Evolutionary conservation across 495 filamentous ascomycete species (phyloP).

Genomic region (Aspergillus baeticus): DNA sequence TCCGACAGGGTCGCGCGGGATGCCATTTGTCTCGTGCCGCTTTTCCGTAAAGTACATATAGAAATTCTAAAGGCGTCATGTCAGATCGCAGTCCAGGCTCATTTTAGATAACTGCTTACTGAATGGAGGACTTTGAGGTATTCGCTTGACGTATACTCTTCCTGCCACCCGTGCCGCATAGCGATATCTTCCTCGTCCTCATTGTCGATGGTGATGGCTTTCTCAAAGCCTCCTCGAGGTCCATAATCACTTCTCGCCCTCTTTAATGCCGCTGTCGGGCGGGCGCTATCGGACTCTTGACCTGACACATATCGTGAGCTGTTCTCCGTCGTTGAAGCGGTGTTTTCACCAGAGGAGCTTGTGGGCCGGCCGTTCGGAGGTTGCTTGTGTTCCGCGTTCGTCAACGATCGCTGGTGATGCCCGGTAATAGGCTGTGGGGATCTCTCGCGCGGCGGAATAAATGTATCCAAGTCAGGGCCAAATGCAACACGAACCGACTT

Average conservation of each 20-base stretch:
- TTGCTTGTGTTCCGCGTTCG: conserved; percentile 33
- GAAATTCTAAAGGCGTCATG: conserved; percentile 51
- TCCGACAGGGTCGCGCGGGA: conserved; percentile 66
- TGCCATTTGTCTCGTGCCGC: conserved; percentile 92
- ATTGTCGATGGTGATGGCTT: conserved; percentile 19
- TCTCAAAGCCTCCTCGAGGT: conserved; percentile 41
- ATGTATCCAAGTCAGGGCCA: conserved; percentile 43
- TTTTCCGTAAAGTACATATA: conserved; percentile 99
- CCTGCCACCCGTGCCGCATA: conserved; percentile 63
- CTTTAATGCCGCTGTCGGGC: conserved; percentile 57
- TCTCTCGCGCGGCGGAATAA: conserved; percentile 41
- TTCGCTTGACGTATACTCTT: conserved; percentile 58
- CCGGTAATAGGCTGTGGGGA: conserved; percentile 36
- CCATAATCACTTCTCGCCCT: conserved; percentile 74
- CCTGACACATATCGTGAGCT: conserved; percentile 30
- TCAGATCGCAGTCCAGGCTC: not conserved
- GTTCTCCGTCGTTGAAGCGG: conserved; percentile 14
- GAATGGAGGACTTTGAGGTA: conserved; percentile 58
- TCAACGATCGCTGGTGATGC: conserved; percentile 41
- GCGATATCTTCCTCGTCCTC: conserved; percentile 51
- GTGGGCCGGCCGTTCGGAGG: conserved; percentile 29
- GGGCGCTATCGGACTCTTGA: conserved; percentile 31
- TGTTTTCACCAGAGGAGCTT: conserved; percentile 37
- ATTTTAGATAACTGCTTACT: conserved; percentile 32
- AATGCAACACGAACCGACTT: conserved; percentile 48